A percentile compares a stretch with the other conserved stretches of the same genome.
These are phyloP conservation scores for Funneliformis caledonium DNA, from an alignment of 371 early-diverging fungal species.

Conservation along the genomic window DNA sequence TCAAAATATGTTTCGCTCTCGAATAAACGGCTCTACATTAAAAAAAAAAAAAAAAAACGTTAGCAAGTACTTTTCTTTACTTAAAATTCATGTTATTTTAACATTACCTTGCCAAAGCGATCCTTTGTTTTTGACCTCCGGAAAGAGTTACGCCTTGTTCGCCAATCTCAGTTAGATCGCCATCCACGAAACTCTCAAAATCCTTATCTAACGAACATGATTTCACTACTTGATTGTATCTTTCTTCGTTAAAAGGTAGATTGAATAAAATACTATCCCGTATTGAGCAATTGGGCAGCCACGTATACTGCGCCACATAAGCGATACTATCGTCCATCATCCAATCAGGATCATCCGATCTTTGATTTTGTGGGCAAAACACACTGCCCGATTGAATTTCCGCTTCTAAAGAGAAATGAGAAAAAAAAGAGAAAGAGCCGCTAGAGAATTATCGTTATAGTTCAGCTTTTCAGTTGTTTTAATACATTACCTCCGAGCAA, in stretches of 20 bases:
- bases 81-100: background rate
- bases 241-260: conserved; percentile 60
- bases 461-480: too few relatives aligned
- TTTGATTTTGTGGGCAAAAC: conserved; percentile 44
- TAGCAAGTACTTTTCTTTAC: background rate
- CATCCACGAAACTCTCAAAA: conserved; percentile 71
- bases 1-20: conserved; percentile 68
- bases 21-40: conserved; percentile 70
- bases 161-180: conserved; percentile 86
- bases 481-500: conserved; percentile 65
- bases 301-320: conserved; percentile 78
- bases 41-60: background rate
- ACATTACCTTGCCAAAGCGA: conserved; percentile 66
- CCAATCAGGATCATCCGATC: conserved; percentile 42
- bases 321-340: conserved; percentile 55
- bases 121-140: conserved; percentile 77
- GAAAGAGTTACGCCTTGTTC: conserved; percentile 72
- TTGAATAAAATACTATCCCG: conserved; percentile 88
- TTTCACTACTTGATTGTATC: conserved; percentile 69
- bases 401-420: conserved; percentile 39
- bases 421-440: conserved; percentile 4
- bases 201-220: conserved; percentile 75
- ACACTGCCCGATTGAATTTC: background rate
- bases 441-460: background rate
- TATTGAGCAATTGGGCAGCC: conserved; percentile 79